phyloP scores from a whole-genome alignment of 371 early-diverging fungal genomes.

The Mucor plumbeus region DNA sequence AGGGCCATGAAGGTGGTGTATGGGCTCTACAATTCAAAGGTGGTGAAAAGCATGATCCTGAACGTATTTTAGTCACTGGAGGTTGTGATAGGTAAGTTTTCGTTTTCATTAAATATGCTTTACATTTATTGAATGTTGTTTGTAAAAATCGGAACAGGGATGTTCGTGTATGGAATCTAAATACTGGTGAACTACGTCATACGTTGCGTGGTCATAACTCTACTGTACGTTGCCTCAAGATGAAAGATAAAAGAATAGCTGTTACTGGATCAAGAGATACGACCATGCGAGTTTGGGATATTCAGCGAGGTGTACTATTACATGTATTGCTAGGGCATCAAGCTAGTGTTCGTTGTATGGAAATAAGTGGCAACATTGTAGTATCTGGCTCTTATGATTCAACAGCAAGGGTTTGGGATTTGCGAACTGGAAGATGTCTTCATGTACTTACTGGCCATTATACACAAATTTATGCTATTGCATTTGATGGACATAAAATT shows the following conservation, averaged over 20 bases:
- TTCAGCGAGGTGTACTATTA: slow-evolving; percentile 66
- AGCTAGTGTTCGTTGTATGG: slow-evolving; percentile 85
- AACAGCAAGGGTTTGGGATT: slow-evolving; percentile 89
- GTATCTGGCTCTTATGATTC: slow-evolving; percentile 93
- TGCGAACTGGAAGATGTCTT: slow-evolving; percentile 71
- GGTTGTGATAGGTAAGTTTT: slow-evolving; percentile 75
- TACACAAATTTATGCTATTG: slow-evolving; percentile 72
- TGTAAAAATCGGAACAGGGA: slow-evolving; percentile 45
- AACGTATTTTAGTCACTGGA: slow-evolving; percentile 76
- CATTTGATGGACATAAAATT: slow-evolving; percentile 70
- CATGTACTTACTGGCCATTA: slow-evolving; percentile 74
- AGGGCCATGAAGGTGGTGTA: slow-evolving; percentile 94
- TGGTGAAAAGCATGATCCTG: slow-evolving; percentile 61
- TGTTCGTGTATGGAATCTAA: slow-evolving; percentile 91
- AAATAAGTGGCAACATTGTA: slow-evolving; percentile 74
- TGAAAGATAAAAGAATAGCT: slow-evolving; percentile 68
- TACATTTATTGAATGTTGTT: background rate
- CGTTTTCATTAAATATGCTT: background rate
- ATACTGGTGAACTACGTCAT: slow-evolving; percentile 74
- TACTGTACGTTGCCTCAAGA: slow-evolving; percentile 90
- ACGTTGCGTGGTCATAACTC: slow-evolving; percentile 89
- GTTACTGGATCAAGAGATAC: slow-evolving; percentile 93
- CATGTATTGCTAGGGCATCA: slow-evolving; percentile 77
- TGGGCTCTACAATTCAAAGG: slow-evolving; percentile 90
- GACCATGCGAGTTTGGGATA: slow-evolving; percentile 82